Evolutionary conservation across 352 stramenopile genomes (phyloP), one percentile per base, ranked within the genome.

Genomic region (Pythium angustatum): DNA sequence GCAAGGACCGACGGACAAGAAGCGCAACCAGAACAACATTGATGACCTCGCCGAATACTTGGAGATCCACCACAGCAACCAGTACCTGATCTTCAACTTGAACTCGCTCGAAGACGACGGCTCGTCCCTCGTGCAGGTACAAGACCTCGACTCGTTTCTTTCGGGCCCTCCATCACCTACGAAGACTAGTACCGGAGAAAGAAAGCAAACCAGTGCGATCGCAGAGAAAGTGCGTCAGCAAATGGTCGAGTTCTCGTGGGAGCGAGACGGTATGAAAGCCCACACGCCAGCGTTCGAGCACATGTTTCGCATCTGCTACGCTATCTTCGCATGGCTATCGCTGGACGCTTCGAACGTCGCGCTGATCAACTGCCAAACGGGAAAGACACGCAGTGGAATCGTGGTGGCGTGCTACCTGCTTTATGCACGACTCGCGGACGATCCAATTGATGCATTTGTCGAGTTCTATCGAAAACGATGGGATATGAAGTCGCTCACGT

Each of bases 361-460:
- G 11, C 71, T 96, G 14, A 62, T 98, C 14, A 93, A 96, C 62
- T 98, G 94, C 69, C 72, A 84, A 55, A 96, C 96, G 28, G 96
- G 96, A 7, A 98, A 98, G 71, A 98, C 93, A 22, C 81, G 92
- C 27, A 98, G 86, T 22, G 93, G 91, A 8, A 91, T 99, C 57
- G 86, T 97, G 0, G 78, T 97, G 19, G 96, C 94, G 12, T 98
- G 92, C 57, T 98, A 98, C 62, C 64, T 98, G 50, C 84, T 96
- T 33, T 99, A 96, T 80, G 64, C 83, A 45, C 63, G 79, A 12
- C 69, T 91, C 24, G 81, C 79, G 15, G 69, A 90, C 34, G 79
- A 94, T 34, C 78, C 82, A 8, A 81, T 81, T 12, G 76, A 96
- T 28, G 94, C 93, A 7, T 98, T 98, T 66, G 83, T 92, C 41